Evolutionary conservation across 2,329 filamentous ascomycete genomes (phyloP).

Genomic region (Verruconis gallopava): DNA sequence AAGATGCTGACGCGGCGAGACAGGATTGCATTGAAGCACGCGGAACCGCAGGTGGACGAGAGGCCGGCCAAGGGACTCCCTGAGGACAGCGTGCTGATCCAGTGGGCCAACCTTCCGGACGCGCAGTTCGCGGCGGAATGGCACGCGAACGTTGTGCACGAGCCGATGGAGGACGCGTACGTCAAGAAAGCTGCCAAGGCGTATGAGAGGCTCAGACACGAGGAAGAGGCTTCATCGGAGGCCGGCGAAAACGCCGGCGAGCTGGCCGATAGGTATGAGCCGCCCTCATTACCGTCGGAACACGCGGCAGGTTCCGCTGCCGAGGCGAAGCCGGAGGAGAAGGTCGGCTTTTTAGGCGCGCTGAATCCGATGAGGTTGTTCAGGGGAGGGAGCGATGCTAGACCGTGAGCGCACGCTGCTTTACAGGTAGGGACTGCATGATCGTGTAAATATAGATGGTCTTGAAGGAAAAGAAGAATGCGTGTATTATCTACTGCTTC

Average conservation of each 20-base stretch:
- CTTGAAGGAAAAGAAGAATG: too few species aligned
- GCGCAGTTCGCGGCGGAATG: slow-evolving; percentile 16
- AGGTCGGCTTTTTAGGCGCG: neutral
- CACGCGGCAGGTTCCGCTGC: neutral
- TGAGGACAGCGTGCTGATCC: slow-evolving; percentile 18
- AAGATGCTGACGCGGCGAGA: slow-evolving; percentile 10
- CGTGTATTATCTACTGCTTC: too few species aligned
- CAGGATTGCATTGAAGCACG: slow-evolving; percentile 10
- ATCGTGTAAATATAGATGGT: too few species aligned
- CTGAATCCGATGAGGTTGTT: neutral
- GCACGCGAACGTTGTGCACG: slow-evolving; percentile 14
- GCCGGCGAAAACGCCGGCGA: neutral
- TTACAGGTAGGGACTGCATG: too few species aligned
- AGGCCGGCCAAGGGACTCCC: slow-evolving; percentile 13
- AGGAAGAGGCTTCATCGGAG: neutral
- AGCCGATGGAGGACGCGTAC: slow-evolving; percentile 7
- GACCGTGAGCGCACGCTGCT: too few species aligned
- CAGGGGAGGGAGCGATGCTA: too few species aligned
- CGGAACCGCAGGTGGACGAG: neutral
- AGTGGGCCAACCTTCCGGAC: slow-evolving; percentile 23
- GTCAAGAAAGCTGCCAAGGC: neutral
- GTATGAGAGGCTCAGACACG: neutral
- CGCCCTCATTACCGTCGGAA: neutral
- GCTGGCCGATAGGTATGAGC: neutral
- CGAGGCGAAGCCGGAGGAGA: neutral